Base-by-base conservation (phyloP, 768 basidiomycete genomes). In the Trametes meyenii region DNA sequence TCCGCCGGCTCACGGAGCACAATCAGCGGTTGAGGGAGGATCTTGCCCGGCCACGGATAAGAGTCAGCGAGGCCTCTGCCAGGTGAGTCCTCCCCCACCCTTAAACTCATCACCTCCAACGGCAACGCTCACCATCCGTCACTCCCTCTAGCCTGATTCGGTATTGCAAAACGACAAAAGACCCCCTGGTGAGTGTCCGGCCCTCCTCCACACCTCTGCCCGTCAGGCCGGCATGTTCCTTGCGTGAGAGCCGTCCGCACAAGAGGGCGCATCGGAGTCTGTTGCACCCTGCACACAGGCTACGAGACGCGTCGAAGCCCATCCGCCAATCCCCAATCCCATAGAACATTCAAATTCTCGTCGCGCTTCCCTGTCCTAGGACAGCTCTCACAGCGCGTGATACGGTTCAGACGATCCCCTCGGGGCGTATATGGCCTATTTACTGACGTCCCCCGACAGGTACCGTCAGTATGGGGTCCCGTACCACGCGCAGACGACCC, bases 381-480 rank as follows among this genome's bases (percentile, higher is more conserved):
- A 50, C 56, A 42, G 57, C 59, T 62, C 49, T 60, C 57, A 55
- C 40, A 38, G 29, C 49, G 35, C 38, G 26, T 39, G 51, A 52
- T 52, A 42, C 51, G 24, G 13, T 52, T 39, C 39, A 21, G 2
- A 26, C 17, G 49, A 58, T 58, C 49, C 26, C 6, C 13, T 19
- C 24, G 33, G 11, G 17, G 26, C 40, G 19, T 48, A 52, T 52
- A 55, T 50, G 36, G 55, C 51, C 51, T 52, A 36, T 44, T 56
- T 68, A 21, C 57, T 44, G 12, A 43, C 10, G 19, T 23, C 40
- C 16, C 23, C 2, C 23, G 19, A 16, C 71, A 95, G 92, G 85
- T 95, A 53, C 94, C 95, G 16, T 93, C 90, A 36, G 90, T 98
- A 54, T 98, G 96, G 96, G 96, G 96, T 19, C 88, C 91, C 16